Conservation (phyloP, 176 grass and related monocot genomes). For the Triticum aestivum region IWGSC_CS_RefSeq_v2.1 NC_057797.1:518519286-518519785, state of each 20-base stretch:
- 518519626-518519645: background rate
- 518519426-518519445: slow-evolving; percentile 1
- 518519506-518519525: slow-evolving; percentile 28
- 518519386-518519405: background rate
- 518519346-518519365: background rate
- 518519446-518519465: slow-evolving; percentile 7
- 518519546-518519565: slow-evolving; percentile 3
- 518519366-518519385: background rate
- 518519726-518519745: background rate
- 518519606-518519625: slow-evolving; percentile 4
- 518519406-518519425: background rate
- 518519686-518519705: background rate
- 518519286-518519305: background rate
- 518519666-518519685: background rate
- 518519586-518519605: slow-evolving; percentile 12
- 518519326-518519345: background rate
- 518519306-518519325: background rate
- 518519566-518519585: background rate
- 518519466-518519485: background rate
- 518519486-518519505: slow-evolving; percentile 24
- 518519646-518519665: background rate
- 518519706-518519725: background rate
- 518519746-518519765: background rate
- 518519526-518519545: background rate
- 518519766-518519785: too few species aligned